phyloP scores from a whole-genome alignment of 495 filamentous ascomycete genomes.

The Rostrohypoxylon terebratum region DNA sequence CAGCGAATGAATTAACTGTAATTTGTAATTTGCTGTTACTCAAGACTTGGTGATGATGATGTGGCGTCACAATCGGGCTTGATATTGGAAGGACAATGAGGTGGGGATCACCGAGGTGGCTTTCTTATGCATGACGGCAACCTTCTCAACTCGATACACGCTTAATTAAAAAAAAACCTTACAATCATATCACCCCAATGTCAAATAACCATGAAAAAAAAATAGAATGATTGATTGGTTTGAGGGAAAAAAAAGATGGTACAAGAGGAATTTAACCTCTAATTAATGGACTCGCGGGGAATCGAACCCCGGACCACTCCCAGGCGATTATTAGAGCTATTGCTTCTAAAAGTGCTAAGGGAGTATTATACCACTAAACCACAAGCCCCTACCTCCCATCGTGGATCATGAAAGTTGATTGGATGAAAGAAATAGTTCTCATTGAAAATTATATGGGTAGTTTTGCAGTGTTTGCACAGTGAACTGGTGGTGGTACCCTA shows the following conservation, averaged over 20 bases:
- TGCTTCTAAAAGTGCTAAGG: no score
- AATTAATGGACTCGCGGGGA: slow-evolving; percentile 58
- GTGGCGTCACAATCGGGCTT: no score
- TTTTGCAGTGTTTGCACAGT: background rate
- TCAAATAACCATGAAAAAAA: slow-evolving; percentile 9
- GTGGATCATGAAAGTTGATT: no score
- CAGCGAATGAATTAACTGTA: background rate
- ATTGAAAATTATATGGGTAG: background rate
- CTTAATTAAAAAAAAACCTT: background rate
- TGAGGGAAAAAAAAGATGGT: slow-evolving; percentile 18
- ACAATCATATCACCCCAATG: no score
- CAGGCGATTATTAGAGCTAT: slow-evolving; percentile 51
- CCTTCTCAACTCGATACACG: background rate
- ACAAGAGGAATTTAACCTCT: slow-evolving; percentile 43
- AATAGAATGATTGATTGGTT: no score
- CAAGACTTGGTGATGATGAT: background rate
- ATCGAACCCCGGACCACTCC: slow-evolving; percentile 68
- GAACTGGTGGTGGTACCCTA: slow-evolving; percentile 1
- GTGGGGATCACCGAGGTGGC: background rate
- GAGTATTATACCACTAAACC: slow-evolving; percentile 47
- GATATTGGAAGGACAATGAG: background rate
- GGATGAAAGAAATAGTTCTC: background rate
- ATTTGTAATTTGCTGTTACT: background rate
- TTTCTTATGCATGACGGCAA: background rate
- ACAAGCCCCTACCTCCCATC: slow-evolving; percentile 36